Conservation (phyloP, 139 green algal genomes). For the Nannochloris sp. region DNA sequence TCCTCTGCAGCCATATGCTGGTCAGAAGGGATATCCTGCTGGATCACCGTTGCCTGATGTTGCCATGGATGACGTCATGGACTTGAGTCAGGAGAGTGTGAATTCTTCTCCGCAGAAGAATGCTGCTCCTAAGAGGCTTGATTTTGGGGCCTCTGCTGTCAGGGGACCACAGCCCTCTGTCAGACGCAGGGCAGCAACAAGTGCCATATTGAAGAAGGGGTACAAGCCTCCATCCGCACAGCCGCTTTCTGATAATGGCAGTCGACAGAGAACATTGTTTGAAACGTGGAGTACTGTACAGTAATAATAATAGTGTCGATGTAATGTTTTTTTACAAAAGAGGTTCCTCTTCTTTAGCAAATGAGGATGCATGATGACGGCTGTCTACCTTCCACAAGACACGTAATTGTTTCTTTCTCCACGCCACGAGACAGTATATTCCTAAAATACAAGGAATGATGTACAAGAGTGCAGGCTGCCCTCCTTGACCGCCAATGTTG, state of each 20-base stretch:
- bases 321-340: conserved; percentile 7
- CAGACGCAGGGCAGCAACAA: conserved; percentile 18
- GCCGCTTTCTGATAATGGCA: not conserved
- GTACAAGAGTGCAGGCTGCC: conserved; percentile 91
- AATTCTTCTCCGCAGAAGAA: conserved; percentile 1
- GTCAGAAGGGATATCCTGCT: not conserved
- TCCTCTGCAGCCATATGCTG: conserved; percentile 20
- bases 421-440: conserved; percentile 30
- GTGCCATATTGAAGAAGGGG: conserved; percentile 6
- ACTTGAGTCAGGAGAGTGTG: conserved; percentile 13
- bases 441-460: conserved; percentile 82
- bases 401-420: conserved; percentile 37
- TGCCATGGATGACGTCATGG: not conserved
- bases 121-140: not conserved
- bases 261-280: conserved; percentile 5
- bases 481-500: conserved; percentile 37
- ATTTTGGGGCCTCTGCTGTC: not conserved
- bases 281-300: conserved; percentile 4
- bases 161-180: conserved; percentile 5
- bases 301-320: not conserved
- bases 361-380: no score
- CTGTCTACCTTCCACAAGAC: conserved; percentile 28
- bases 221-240: conserved; percentile 16
- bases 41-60: not conserved
- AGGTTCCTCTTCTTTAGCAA: no score